Percentiles rank a stretch among this genome's conserved stretches.
Conservation (phyloP, 805 yeast genomes). For the Wickerhamiella qilinensis region DNA sequence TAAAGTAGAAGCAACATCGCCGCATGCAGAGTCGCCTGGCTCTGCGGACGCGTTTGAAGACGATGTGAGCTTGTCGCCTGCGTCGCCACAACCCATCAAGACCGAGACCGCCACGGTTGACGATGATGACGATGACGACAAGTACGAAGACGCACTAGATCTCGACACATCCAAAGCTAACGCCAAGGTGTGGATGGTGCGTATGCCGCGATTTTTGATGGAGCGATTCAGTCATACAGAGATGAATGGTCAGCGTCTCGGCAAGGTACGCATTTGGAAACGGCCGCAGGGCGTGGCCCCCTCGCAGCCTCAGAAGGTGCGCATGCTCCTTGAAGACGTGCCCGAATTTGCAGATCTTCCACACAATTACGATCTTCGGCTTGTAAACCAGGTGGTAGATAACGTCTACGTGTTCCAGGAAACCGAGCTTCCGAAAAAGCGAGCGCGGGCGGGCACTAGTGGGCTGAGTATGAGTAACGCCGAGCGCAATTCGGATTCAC, state of each 20-base stretch:
- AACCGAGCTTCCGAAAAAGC: slow-evolving; percentile 43
- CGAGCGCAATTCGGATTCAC: not conserved
- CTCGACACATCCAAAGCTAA: slow-evolving; percentile 45
- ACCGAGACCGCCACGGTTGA: slow-evolving; percentile 18
- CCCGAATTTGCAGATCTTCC: slow-evolving; percentile 47
- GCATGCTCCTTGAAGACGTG: slow-evolving; percentile 23
- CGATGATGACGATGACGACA: slow-evolving; percentile 25
- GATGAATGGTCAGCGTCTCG: slow-evolving; percentile 56
- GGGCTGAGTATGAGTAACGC: no score
- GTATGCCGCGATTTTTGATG: slow-evolving; percentile 75
- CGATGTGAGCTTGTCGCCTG: slow-evolving; percentile 23
- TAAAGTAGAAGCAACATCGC: not conserved
- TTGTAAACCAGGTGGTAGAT: slow-evolving; percentile 64
- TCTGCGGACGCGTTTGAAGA: no score
- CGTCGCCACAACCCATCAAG: slow-evolving; percentile 17
- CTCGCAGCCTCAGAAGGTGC: slow-evolving; percentile 19
- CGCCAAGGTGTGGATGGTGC: slow-evolving; percentile 81
- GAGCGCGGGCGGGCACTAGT: slow-evolving; percentile 4
- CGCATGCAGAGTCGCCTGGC: slow-evolving; percentile 8
- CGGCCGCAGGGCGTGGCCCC: slow-evolving; percentile 19
- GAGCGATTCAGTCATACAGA: slow-evolving; percentile 60
- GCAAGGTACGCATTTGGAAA: slow-evolving; percentile 61
- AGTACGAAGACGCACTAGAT: slow-evolving; percentile 54
- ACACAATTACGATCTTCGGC: slow-evolving; percentile 62
- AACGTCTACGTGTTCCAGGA: slow-evolving; percentile 83